Percentiles rank a stretch among this genome's conserved stretches.
These are phyloP conservation scores for Annulohypoxylon moriforme DNA, from an alignment of 495 filamentous ascomycete species.

Conservation along the genomic window DNA sequence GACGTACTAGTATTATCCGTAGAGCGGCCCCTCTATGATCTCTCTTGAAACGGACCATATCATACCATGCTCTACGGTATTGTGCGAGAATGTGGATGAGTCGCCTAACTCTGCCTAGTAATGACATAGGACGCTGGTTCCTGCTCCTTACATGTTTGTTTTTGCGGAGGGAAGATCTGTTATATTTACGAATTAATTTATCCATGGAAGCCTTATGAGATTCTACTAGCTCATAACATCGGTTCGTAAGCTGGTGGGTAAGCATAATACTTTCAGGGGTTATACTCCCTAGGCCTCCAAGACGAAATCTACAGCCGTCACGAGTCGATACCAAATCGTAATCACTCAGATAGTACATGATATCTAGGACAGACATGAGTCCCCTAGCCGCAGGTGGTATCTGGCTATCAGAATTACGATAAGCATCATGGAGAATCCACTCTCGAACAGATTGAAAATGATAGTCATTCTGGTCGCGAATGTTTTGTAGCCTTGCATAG, in stretches of 20 bases:
- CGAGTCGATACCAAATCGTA: background rate
- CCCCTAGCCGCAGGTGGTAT: background rate
- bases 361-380: background rate
- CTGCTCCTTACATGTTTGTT: too few species aligned
- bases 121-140: too few species aligned
- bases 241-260: background rate
- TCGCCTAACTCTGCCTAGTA: background rate
- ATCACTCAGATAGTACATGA: background rate
- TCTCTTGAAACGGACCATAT: constrained; percentile 11
- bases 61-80: constrained; percentile 28
- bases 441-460: background rate
- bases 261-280: background rate
- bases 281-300: background rate
- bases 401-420: background rate
- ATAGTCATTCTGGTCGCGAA: background rate
- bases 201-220: background rate
- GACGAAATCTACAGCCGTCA: background rate
- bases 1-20: background rate
- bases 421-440: background rate
- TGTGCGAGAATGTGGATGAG: constrained; percentile 10
- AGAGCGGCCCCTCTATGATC: background rate
- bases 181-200: background rate
- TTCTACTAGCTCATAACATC: constrained; percentile 12
- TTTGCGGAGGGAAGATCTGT: too few species aligned
- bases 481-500: background rate